These are phyloP conservation scores for Pseudotulostoma volvatum DNA, from an alignment of 495 filamentous ascomycete species.

Conservation along the genomic window DNA sequence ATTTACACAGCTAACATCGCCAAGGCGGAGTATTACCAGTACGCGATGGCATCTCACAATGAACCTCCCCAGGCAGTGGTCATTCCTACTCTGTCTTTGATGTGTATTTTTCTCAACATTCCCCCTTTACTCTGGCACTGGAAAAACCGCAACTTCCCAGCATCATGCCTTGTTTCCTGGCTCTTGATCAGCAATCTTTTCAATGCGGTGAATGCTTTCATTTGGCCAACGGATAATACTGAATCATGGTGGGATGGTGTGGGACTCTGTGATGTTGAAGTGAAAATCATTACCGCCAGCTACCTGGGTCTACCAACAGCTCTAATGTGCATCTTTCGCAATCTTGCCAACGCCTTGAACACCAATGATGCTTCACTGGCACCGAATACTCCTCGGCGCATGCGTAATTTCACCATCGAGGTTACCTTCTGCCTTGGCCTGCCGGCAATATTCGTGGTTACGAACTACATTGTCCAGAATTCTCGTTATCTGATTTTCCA, in stretches of 20 bases:
- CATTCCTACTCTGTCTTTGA: slow-evolving; percentile 35
- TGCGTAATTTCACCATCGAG: slow-evolving; percentile 39
- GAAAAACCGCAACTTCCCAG: slow-evolving; percentile 28
- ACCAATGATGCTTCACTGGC: slow-evolving; percentile 41
- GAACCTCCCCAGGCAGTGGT: slow-evolving; percentile 15
- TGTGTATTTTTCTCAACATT: slow-evolving; percentile 39
- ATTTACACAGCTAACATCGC: too few species aligned
- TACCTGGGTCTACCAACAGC: slow-evolving; percentile 47
- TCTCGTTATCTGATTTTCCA: slow-evolving; percentile 57
- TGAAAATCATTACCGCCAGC: slow-evolving; percentile 47
- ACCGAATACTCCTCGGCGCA: slow-evolving; percentile 34
- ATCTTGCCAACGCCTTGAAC: slow-evolving; percentile 52
- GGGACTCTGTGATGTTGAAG: slow-evolving; percentile 71
- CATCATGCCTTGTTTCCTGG: slow-evolving; percentile 46
- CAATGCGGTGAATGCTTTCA: slow-evolving; percentile 57
- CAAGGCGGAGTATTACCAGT: too few species aligned
- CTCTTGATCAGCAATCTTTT: slow-evolving; percentile 47
- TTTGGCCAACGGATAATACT: slow-evolving; percentile 65
- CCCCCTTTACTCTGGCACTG: slow-evolving; percentile 23
- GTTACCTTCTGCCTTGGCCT: slow-evolving; percentile 49
- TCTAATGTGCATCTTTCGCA: slow-evolving; percentile 54
- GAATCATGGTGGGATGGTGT: slow-evolving; percentile 52
- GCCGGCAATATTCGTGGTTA: slow-evolving; percentile 46
- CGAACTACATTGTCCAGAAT: slow-evolving; percentile 53
- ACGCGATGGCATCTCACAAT: slow-evolving; percentile 1